Base-by-base conservation (phyloP, 441 rosid genomes). In the Pelargonium cotyledonis region DNA sequence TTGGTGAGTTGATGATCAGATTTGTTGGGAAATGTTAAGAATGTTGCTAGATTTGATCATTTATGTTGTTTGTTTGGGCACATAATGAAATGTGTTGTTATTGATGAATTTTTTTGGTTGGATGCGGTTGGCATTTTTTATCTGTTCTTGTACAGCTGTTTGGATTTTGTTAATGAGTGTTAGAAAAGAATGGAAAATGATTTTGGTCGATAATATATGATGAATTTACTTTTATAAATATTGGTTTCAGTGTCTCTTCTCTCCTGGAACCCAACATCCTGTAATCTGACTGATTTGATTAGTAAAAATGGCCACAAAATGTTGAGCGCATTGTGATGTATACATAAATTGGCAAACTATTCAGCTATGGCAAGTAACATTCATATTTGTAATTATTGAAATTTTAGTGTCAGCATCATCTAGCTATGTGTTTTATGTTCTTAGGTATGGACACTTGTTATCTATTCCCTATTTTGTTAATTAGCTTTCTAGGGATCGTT, bases 1-100 rank as follows among this genome's bases (percentile, higher is more conserved):
- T 51, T 51, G 58, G 58, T 51, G 58, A 51, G 58, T n/a, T 5
- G 58, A 51, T n/a, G 16, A 51, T 51, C 51, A 51, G n/a, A 51
- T 51, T 15, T 51, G 58, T 16, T n/a, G n/a, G 6, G n/a, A 6
- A 14, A 14, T 51, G 58, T n/a, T 0, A 51, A 51, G 7, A n/a
- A 53, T 16, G 60, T 53, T 53, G 60, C 60, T 53, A 15, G 60
- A 53, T 53, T 53, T 53, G 21, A 5, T 53, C 60, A 15, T 15
- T 53, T 10, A 5, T 53, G 2, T 6, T 53, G 60, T 53, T 53
- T 53, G 18, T 16, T 5, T 53, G 14, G 10, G 51, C 14, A 46
- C 6, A 5, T 9, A 53, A 8, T 53, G 18, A 3, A 16, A 14
- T 5, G 23, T 53, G 60, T 14, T 53, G 7, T 53, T 15, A 53